Conservation (phyloP, 2,329 filamentous ascomycete species). For the Botryosphaeria dothidea region DNA sequence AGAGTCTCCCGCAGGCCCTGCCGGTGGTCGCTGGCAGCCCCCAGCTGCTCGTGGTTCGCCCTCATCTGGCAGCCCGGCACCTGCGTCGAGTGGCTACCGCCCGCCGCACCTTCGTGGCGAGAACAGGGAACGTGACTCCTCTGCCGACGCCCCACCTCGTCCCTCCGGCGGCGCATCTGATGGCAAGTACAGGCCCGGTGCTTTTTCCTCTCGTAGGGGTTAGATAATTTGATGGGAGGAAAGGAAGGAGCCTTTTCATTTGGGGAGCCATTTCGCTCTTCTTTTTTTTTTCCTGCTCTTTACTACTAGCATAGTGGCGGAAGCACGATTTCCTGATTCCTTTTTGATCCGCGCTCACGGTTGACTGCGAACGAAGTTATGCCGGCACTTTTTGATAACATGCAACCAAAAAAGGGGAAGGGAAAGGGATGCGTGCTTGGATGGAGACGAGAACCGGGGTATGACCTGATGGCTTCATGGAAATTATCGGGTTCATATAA, state of each 20-base stretch:
- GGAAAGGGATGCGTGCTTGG: neutral
- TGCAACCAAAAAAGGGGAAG: neutral
- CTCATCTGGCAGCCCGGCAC: constrained; percentile 13
- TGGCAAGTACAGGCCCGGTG: constrained; percentile 44
- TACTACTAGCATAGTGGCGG: neutral
- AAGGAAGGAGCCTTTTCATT: neutral
- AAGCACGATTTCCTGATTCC: neutral
- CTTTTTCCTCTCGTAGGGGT: constrained; percentile 27
- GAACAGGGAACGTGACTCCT: constrained; percentile 18
- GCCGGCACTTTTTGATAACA: neutral
- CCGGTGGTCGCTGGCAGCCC: constrained; percentile 23
- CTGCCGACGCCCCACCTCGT: constrained; percentile 13
- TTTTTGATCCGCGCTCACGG: neutral
- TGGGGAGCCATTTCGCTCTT: too few species aligned
- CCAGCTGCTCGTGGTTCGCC: constrained; percentile 9
- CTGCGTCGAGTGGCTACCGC: constrained; percentile 6
- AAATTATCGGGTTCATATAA: neutral
- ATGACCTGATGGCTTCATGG: constrained; percentile 5
- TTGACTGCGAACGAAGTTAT: neutral
- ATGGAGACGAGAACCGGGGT: neutral
- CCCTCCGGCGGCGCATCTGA: constrained; percentile 25
- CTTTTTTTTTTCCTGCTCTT: neutral
- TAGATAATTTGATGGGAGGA: neutral
- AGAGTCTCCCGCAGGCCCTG: constrained; percentile 33
- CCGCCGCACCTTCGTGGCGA: constrained; percentile 21